Base-by-base conservation (phyloP, 768 basidiomycete species). In the Arthromyces matolae region DNA sequence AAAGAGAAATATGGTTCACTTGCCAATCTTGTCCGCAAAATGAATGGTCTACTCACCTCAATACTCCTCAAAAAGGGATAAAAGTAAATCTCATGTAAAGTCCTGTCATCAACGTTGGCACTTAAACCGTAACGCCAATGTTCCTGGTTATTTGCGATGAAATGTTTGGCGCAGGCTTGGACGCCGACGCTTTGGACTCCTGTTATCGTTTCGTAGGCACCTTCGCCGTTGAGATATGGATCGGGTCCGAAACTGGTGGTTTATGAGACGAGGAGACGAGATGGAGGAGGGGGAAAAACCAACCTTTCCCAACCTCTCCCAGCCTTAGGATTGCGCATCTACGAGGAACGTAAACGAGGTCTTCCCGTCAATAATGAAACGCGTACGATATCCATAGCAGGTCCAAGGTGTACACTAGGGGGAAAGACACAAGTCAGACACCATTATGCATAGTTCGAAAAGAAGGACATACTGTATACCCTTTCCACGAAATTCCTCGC, bases 401-500 rank as follows among this genome's bases (percentile, higher is more conserved):
- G 79, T 5, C 78, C 79, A 3, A 83, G 62, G 34, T 65, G 72
- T 7, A 76, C 71, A 48, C 74, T 76, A 8, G 9, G n/a, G n/a
- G n/a, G n/a, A n/a, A 27, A 16, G 23, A 27, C 13, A 7, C 20
- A 5, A 1, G 25, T 48, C 13, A 36, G 35, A 3, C 35, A 5
- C 0, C 27, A 4, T 16, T 6, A 44, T 18, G 38, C 3, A 6
- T 14, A n/a, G 4, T 10, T 12, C 4, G 8, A 20, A n/a, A 29
- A 6, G 3, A 12, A 22, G 13, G 4, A 55, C 60, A 14, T 36
- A 73, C 73, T 74, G 69, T 4, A 78, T 78, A 19, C 88, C 88
- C 61, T 86, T 84, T 10, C 74, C 81, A n/a, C 77, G 65, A 60
- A 80, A 84, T 61, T 90, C 87, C 45, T 78, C 69, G 3, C 80